Evolutionary conservation across 2,329 filamentous ascomycete genomes (phyloP).

Genomic region (Aquanectria penicillioides): DNA sequence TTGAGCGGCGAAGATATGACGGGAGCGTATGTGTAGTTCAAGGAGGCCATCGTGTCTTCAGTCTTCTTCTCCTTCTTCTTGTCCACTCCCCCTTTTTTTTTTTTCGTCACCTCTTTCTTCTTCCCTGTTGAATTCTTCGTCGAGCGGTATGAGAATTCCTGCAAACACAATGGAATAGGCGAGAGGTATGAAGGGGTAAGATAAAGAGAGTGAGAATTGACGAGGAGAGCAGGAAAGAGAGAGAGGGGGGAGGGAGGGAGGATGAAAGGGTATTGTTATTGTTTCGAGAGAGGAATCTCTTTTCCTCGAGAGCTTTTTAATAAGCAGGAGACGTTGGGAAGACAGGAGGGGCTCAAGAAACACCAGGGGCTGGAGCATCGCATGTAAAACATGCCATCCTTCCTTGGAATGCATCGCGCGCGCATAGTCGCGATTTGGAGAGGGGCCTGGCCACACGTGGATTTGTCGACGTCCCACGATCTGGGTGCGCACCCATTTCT

Average conservation of each 20-base stretch:
- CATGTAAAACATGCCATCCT: slow-evolving; percentile 16
- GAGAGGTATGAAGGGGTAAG: neutral
- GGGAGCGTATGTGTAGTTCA: slow-evolving; percentile 34
- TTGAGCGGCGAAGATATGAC: slow-evolving; percentile 42
- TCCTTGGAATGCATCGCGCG: slow-evolving; percentile 23
- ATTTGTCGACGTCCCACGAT: too few relatives aligned
- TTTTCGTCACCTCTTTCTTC: neutral
- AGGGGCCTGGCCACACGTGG: too few relatives aligned
- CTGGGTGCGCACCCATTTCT: too few relatives aligned
- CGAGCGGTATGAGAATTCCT: neutral
- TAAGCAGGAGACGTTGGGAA: too few relatives aligned
- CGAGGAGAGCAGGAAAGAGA: neutral
- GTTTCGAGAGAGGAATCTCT: neutral
- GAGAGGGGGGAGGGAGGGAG: neutral
- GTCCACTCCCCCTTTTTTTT: neutral
- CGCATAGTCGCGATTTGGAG: slow-evolving; percentile 14
- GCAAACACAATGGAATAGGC: neutral
- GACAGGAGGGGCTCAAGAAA: slow-evolving; percentile 17
- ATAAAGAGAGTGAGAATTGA: neutral
- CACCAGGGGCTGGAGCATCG: slow-evolving; percentile 10
- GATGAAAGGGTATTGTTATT: neutral
- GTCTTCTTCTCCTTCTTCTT: neutral
- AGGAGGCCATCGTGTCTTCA: slow-evolving; percentile 28
- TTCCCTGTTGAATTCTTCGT: neutral
- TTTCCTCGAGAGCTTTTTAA: neutral